Percentiles rank a stretch among this genome's conserved stretches.
Evolutionary conservation across 345 rosid species (phyloP).

Genomic region (Durio zibethinus): DNA sequence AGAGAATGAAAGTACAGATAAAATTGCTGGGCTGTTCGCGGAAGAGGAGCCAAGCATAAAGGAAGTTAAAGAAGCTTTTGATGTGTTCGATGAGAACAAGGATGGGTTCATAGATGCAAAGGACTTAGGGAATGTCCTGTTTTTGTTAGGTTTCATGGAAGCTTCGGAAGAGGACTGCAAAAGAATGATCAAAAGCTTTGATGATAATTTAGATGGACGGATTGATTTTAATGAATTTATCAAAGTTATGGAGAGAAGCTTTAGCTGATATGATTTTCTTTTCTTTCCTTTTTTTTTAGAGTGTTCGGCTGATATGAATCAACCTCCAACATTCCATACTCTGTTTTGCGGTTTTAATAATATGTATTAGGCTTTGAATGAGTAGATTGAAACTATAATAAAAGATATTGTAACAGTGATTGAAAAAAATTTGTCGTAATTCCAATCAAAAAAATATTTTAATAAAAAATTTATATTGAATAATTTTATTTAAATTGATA

Average conservation of each 20-base stretch:
- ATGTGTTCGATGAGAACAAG: slow-evolving; percentile 50
- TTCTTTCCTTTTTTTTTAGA: too few species aligned
- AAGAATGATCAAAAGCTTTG: slow-evolving; percentile 50
- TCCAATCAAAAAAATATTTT: too few species aligned
- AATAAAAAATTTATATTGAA: too few species aligned
- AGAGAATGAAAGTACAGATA: slow-evolving; percentile 23
- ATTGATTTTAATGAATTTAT: slow-evolving; percentile 53
- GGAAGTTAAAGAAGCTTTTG: slow-evolving; percentile 48
- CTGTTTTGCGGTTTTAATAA: too few species aligned
- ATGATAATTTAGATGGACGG: slow-evolving; percentile 48
- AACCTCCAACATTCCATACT: too few species aligned
- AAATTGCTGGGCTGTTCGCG: slow-evolving; percentile 34
- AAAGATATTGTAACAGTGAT: too few species aligned
- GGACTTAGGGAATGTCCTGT: slow-evolving; percentile 44
- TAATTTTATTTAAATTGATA: too few species aligned
- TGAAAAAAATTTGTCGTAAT: too few species aligned
- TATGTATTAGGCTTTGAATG: too few species aligned
- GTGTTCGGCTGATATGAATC: too few species aligned
- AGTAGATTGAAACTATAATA: too few species aligned
- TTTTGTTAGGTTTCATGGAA: slow-evolving; percentile 31
- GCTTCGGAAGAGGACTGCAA: slow-evolving; percentile 51
- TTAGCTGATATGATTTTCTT: too few species aligned
- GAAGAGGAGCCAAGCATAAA: slow-evolving; percentile 42
- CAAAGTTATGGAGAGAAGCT: slow-evolving; percentile 42
- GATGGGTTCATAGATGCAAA: slow-evolving; percentile 65